These are phyloP conservation scores for Pseudogymnoascus sp. DNA, from an alignment of 2,329 filamentous ascomycete species.

Conservation along the genomic window DNA sequence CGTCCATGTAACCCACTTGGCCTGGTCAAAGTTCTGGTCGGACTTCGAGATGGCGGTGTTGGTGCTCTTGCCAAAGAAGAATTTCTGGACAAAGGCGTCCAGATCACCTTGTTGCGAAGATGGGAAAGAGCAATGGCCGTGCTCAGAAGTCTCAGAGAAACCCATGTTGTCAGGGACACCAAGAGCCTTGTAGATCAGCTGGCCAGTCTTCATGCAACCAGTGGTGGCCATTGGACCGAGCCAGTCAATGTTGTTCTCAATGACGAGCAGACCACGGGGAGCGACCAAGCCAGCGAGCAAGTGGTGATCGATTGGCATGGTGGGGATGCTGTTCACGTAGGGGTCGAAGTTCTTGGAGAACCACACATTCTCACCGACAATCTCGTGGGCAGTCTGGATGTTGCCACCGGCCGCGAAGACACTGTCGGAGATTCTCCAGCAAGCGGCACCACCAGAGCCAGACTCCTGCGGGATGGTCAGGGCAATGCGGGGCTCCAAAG, in stretches of 20 bases:
- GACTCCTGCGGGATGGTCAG: conserved; percentile 57
- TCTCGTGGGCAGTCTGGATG: conserved; percentile 52
- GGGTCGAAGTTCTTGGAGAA: conserved; percentile 49
- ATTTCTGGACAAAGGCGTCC: conserved; percentile 43
- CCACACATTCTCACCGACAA: conserved; percentile 56
- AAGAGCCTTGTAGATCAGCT: conserved; percentile 47
- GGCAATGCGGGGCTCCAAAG: conserved; percentile 50
- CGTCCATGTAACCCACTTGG: conserved; percentile 26
- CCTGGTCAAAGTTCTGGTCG: conserved; percentile 22
- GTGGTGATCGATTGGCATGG: conserved; percentile 50
- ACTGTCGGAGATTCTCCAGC: conserved; percentile 48
- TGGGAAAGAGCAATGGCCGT: conserved; percentile 45
- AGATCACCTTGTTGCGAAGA: conserved; percentile 37
- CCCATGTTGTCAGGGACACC: conserved; percentile 45
- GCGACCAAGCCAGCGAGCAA: conserved; percentile 50
- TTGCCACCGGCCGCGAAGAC: conserved; percentile 45
- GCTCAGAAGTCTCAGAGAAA: conserved; percentile 40
- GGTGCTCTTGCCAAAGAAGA: conserved; percentile 30
- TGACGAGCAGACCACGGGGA: conserved; percentile 48
- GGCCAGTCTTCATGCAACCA: conserved; percentile 45
- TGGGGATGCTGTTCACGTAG: conserved; percentile 40
- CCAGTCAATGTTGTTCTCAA: conserved; percentile 48
- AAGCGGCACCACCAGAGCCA: conserved; percentile 52
- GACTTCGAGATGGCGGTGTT: conserved; percentile 17
- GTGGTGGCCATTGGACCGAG: conserved; percentile 45